phyloP scores from a whole-genome alignment of 23 red algal species.

The Cyanidiococcus yangmingshanensis region DNA sequence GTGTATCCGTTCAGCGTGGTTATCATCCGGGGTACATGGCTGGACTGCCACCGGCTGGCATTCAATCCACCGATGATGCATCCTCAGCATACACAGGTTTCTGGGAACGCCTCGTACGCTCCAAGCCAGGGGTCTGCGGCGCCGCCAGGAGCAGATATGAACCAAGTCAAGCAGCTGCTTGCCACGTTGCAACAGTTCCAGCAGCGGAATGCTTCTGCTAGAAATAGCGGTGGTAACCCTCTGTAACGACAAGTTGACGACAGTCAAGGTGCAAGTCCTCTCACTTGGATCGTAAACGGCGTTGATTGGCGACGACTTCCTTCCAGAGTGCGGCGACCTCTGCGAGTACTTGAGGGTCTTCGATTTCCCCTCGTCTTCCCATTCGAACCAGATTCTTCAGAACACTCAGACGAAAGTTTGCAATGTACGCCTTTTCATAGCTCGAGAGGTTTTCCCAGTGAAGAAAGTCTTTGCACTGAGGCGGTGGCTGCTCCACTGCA shows the following conservation, averaged over 20 bases:
- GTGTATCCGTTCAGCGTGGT: neutral
- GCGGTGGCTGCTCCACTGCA: neutral
- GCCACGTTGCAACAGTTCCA: constrained; percentile 18
- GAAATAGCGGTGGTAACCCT: neutral
- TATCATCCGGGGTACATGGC: neutral
- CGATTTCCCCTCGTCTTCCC: neutral
- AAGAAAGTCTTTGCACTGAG: constrained; percentile 4
- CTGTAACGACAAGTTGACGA: no score
- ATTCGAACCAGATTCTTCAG: neutral
- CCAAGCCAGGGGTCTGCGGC: neutral
- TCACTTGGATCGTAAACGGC: neutral
- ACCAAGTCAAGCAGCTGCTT: constrained; percentile 17
- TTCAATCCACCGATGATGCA: neutral
- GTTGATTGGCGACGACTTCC: neutral
- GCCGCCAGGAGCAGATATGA: constrained; percentile 1
- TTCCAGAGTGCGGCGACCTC: neutral
- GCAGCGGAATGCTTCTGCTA: neutral
- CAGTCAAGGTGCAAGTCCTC: neutral
- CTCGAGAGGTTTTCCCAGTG: neutral
- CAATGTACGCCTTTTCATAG: neutral
- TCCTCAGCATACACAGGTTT: neutral
- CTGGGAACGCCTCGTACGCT: neutral
- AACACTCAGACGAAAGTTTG: neutral
- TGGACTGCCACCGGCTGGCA: neutral
- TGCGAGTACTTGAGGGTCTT: neutral